Percentiles rank a stretch among this genome's conserved stretches.
These are phyloP conservation scores for Shiraia sp. DNA, from an alignment of 2,329 filamentous ascomycete genomes.

Conservation along the genomic window DNA sequence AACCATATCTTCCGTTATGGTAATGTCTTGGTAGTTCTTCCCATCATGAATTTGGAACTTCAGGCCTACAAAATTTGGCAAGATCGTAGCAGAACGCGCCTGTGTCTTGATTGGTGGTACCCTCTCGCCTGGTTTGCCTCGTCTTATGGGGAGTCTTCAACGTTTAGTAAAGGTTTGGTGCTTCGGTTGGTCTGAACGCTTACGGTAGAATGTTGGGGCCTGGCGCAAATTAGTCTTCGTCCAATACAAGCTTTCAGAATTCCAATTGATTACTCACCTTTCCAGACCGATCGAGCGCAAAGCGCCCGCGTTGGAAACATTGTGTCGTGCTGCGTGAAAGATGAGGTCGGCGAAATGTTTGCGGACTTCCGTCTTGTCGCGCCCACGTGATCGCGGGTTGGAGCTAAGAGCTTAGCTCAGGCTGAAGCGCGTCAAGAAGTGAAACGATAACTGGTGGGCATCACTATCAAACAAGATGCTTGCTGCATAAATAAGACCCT, in stretches of 20 bases:
- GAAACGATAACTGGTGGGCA: conserved; percentile 3
- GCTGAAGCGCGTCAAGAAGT: conserved; percentile 36
- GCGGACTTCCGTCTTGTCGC: conserved; percentile 21
- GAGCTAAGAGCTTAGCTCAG: conserved; percentile 28
- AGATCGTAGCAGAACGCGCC: conserved; percentile 83
- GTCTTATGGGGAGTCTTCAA: conserved; percentile 64
- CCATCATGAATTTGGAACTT: conserved; percentile 92
- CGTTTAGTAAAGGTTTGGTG: conserved; percentile 27
- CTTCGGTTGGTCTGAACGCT: conserved; percentile 36
- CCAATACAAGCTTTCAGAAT: not conserved
- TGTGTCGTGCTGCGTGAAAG: conserved; percentile 32
- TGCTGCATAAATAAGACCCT: not conserved
- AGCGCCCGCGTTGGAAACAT: conserved; percentile 72
- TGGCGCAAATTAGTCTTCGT: conserved; percentile 37
- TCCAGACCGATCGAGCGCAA: conserved; percentile 79
- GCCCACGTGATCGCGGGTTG: conserved; percentile 33
- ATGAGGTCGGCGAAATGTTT: conserved; percentile 32
- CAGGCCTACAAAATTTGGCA: conserved; percentile 89
- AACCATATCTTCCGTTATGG: conserved; percentile 93
- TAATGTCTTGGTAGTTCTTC: conserved; percentile 80
- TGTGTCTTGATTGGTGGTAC: conserved; percentile 79
- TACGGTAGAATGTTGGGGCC: conserved; percentile 74
- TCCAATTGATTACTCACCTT: conserved; percentile 61
- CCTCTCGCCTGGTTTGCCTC: conserved; percentile 63
- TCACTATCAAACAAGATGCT: not conserved